Evolutionary conservation across 1,139 yeast genomes (phyloP).

Genomic region (Schwanniomyces etchellsii): DNA sequence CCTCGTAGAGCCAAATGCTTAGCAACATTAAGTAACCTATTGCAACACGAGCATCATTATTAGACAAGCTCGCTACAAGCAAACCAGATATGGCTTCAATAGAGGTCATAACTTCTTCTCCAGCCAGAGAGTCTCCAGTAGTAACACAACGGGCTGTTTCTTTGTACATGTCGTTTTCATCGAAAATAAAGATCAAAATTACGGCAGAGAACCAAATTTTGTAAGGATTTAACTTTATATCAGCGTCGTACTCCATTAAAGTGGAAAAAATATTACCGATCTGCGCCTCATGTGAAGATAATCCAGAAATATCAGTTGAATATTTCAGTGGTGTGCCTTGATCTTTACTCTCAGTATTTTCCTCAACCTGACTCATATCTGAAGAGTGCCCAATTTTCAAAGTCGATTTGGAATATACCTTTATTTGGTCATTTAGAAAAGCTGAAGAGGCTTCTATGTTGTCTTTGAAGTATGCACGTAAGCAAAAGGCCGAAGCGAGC

Average conservation of each 20-base stretch:
- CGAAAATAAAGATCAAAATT: conserved; percentile 57
- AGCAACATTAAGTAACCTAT: conserved; percentile 76
- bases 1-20: conserved; percentile 75
- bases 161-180: conserved; percentile 49
- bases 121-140: conserved; percentile 62
- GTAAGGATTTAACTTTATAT: conserved; percentile 75
- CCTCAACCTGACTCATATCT: conserved; percentile 7
- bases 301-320: not conserved
- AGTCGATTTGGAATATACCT: conserved; percentile 25
- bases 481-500: conserved; percentile 59
- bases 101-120: conserved; percentile 71
- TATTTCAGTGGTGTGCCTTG: conserved; percentile 6
- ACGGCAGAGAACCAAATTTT: conserved; percentile 81
- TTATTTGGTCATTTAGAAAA: conserved; percentile 63
- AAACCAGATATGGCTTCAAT: conserved; percentile 80
- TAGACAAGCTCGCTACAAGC: conserved; percentile 58
- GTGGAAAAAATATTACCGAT: conserved; percentile 59
- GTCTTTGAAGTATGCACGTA: conserved; percentile 63
- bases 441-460: conserved; percentile 57
- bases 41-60: conserved; percentile 69
- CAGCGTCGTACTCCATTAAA: conserved; percentile 74
- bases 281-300: conserved; percentile 1
- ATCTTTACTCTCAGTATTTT: conserved; percentile 6
- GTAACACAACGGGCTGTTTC: conserved; percentile 47
- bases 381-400: conserved; percentile 15